Percentiles rank a stretch among this genome's conserved stretches.
These are phyloP conservation scores for Pseudogymnoascus sp. DNA, from an alignment of 2,329 filamentous ascomycete species.

Conservation along the genomic window DNA sequence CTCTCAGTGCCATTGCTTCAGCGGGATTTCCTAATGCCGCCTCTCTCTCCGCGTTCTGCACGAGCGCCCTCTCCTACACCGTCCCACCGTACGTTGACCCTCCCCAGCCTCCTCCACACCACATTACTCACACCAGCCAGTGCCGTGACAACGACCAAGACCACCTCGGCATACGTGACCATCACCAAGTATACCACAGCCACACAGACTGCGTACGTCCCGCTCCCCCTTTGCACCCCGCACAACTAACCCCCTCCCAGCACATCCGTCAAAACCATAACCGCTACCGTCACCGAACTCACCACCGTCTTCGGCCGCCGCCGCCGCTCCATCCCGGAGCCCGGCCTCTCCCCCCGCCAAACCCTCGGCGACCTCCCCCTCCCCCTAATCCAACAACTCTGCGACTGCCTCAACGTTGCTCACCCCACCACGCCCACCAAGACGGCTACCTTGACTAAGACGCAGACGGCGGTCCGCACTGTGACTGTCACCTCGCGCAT, in stretches of 20 bases:
- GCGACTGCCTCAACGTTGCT: not conserved
- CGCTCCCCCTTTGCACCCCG: not conserved
- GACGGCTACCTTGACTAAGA: not conserved
- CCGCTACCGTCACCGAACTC: not conserved
- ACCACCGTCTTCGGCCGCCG: not conserved
- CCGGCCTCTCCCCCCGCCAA: not conserved
- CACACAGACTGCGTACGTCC: not conserved
- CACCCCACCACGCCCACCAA: not conserved
- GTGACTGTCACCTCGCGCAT: not conserved
- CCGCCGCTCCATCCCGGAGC: not conserved
- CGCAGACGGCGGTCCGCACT: not conserved
- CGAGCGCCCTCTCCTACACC: slow-evolving; percentile 3
- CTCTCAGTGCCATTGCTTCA: not conserved
- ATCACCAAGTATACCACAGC: not conserved
- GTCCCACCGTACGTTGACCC: not conserved
- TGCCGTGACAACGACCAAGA: slow-evolving; percentile 2
- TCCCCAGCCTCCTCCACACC: not conserved
- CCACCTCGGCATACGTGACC: not conserved
- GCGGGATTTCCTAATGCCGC: not conserved
- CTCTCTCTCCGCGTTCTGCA: slow-evolving; percentile 2
- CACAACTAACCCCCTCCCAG: not conserved
- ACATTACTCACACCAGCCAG: not conserved
- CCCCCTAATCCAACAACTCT: not conserved
- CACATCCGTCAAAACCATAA: not conserved
- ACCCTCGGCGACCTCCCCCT: not conserved